Conservation (phyloP, 2,329 filamentous ascomycete genomes). For the Fusarium abutilonis region DNA sequence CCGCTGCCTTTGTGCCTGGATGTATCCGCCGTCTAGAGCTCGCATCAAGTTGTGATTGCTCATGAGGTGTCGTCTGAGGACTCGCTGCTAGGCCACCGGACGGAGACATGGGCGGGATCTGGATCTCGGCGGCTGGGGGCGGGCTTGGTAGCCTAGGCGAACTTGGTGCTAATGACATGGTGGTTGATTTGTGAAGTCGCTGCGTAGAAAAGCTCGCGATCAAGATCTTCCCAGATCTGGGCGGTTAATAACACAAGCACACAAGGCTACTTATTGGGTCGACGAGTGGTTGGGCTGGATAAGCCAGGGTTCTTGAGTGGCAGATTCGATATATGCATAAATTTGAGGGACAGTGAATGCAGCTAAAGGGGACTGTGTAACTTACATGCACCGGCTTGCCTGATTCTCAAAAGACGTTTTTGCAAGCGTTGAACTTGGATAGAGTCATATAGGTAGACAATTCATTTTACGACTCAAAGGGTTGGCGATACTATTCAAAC, state of each 20-base stretch:
- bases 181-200: conserved; percentile 29
- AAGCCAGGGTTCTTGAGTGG: conserved; percentile 12
- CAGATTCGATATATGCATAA: conserved; percentile 42
- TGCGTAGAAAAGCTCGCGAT: conserved; percentile 16
- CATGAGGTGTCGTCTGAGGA: conserved; percentile 69
- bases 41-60: conserved; percentile 72
- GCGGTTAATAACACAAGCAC: conserved; percentile 26
- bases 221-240: conserved; percentile 22
- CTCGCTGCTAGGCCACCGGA: conserved; percentile 64
- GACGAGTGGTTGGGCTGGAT: conserved; percentile 30
- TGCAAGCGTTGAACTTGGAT: conserved; percentile 4
- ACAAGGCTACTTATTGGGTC: conserved; percentile 28
- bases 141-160: conserved; percentile 95
- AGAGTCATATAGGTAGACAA: background rate
- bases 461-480: background rate
- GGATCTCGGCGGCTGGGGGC: conserved; percentile 92
- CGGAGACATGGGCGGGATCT: conserved; percentile 83
- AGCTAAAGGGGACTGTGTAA: conserved; percentile 39
- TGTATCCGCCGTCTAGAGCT: conserved; percentile 86
- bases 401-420: conserved; percentile 4
- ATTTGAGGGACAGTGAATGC: conserved; percentile 9
- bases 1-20: conserved; percentile 87
- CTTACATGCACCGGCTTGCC: conserved; percentile 10
- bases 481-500: background rate
- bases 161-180: conserved; percentile 72